Conservation (phyloP, 345 rosid species). For the Atalantia buxifolia region DNA sequence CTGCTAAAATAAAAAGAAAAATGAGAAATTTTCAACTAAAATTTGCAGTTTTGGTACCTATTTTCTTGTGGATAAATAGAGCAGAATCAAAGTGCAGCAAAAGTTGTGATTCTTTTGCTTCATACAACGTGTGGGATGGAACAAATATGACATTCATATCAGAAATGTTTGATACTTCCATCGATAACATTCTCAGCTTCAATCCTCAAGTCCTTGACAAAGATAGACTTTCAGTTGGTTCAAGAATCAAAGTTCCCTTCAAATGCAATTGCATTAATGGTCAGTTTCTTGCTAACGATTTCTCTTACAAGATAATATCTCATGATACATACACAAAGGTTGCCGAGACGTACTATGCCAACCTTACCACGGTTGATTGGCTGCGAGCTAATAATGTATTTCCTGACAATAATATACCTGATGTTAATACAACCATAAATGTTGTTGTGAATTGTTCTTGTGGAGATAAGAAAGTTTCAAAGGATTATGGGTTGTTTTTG, state of each 20-base stretch:
- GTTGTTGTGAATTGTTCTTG: constrained; percentile 51
- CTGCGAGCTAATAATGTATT: not conserved
- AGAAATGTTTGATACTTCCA: constrained; percentile 24
- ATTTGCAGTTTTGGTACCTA: not conserved
- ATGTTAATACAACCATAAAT: constrained; percentile 20
- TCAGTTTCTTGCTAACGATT: not conserved
- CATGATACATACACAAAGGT: not conserved
- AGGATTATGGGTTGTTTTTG: constrained; percentile 35
- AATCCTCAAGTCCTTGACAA: constrained; percentile 16
- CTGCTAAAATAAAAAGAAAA: too few relatives aligned
- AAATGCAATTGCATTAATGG: not conserved
- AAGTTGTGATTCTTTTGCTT: constrained; percentile 43
- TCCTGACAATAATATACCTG: not conserved
- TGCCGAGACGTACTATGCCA: constrained; percentile 7
- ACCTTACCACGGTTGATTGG: constrained; percentile 41
- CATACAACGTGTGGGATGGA: constrained; percentile 37
- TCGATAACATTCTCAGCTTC: constrained; percentile 24
- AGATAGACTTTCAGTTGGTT: not conserved
- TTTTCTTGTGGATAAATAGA: not conserved
- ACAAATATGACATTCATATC: constrained; percentile 38
- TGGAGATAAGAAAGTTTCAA: constrained; percentile 36
- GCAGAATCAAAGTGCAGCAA: not conserved
- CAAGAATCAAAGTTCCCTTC: not conserved
- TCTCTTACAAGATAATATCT: not conserved
- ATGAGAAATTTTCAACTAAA: not conserved